phyloP scores from a whole-genome alignment of 2,329 filamentous ascomycete species.

The Penicillium oxalicum region DNA sequence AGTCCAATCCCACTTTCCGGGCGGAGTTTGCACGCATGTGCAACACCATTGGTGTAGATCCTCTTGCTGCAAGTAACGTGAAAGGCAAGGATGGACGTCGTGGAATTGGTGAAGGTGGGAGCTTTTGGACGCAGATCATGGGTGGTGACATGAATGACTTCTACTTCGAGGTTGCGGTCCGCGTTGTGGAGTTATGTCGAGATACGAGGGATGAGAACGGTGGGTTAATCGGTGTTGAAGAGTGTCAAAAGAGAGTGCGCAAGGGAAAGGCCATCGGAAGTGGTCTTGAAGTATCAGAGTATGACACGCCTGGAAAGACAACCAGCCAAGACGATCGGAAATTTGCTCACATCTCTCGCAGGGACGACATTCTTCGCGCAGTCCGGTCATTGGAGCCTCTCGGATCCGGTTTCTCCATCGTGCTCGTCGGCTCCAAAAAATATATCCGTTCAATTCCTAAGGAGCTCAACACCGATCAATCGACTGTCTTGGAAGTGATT shows the following conservation, averaged over 20 bases:
- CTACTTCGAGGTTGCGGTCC: conserved; percentile 95
- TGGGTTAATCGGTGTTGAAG: conserved; percentile 76
- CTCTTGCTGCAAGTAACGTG: conserved; percentile 64
- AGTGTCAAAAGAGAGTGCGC: conserved; percentile 71
- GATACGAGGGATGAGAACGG: conserved; percentile 85
- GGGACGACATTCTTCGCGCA: conserved; percentile 83
- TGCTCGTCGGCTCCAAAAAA: conserved; percentile 73
- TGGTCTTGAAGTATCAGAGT: conserved; percentile 73
- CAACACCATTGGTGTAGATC: conserved; percentile 91
- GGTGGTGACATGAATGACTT: conserved; percentile 94
- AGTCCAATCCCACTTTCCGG: conserved; percentile 88
- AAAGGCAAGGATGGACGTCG: conserved; percentile 44
- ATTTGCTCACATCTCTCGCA: conserved; percentile 22
- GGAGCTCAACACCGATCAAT: conserved; percentile 91
- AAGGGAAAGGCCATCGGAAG: conserved; percentile 67
- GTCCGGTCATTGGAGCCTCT: conserved; percentile 82
- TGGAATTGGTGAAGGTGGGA: conserved; percentile 49
- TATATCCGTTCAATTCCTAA: conserved; percentile 92
- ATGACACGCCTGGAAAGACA: conserved; percentile 25
- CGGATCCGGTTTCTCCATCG: conserved; percentile 78
- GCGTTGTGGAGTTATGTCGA: conserved; percentile 87
- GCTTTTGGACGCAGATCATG: conserved; percentile 87
- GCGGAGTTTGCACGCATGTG: conserved; percentile 99
- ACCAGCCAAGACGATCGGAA: neutral
- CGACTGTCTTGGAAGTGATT: conserved; percentile 82